These are phyloP conservation scores for Apocynum venetum DNA, from an alignment of 257 asterid genomes.

Conservation along the genomic window DNA sequence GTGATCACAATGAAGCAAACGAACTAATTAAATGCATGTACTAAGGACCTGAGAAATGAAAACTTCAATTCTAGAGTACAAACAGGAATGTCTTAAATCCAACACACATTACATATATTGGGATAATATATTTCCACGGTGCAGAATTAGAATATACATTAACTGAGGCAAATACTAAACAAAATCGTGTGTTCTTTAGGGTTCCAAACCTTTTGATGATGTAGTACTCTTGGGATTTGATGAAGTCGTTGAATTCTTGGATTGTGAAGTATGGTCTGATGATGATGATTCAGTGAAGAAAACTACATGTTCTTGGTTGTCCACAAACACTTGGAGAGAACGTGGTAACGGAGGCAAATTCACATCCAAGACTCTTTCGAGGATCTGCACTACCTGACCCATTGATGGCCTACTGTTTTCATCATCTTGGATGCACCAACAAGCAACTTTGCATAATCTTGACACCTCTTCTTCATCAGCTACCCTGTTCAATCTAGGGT, in stretches of 20 bases:
- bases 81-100: background rate
- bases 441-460: slow-evolving; percentile 39
- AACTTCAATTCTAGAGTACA: background rate
- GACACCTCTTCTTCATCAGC: slow-evolving; percentile 36
- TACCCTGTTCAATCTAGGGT: slow-evolving; percentile 24
- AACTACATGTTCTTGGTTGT: slow-evolving; percentile 39
- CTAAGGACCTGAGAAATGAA: background rate
- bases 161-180: background rate
- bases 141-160: background rate
- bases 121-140: background rate
- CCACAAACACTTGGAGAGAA: slow-evolving; percentile 43
- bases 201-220: slow-evolving; percentile 16
- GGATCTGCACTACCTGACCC: slow-evolving; percentile 44
- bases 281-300: slow-evolving; percentile 77
- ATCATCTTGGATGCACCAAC: slow-evolving; percentile 52
- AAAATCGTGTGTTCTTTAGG: background rate
- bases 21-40: background rate
- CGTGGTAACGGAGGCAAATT: slow-evolving; percentile 44
- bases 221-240: slow-evolving; percentile 26
- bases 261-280: slow-evolving; percentile 43
- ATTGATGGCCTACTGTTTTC: slow-evolving; percentile 42
- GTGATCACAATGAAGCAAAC: background rate
- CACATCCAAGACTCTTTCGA: slow-evolving; percentile 46
- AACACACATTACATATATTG: background rate
- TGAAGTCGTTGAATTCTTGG: slow-evolving; percentile 38